Conservation (phyloP, 148 eudicot genomes). For the Nyssa sinensis region DNA sequence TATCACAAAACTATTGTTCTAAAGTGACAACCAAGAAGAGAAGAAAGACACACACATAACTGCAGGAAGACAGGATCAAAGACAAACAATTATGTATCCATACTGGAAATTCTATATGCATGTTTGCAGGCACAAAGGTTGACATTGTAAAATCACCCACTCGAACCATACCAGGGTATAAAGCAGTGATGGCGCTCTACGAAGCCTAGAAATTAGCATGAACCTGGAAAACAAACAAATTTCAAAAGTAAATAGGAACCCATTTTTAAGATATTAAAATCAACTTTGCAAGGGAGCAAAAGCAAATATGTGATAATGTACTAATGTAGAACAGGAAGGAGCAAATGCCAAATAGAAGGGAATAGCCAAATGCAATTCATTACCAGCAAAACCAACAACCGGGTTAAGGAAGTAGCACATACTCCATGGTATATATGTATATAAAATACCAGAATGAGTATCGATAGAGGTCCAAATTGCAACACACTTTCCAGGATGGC, state of each 20-base stretch:
- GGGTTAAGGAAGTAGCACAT: not conserved
- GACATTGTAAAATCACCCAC: not conserved
- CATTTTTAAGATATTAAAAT: not conserved
- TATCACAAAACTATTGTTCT: too few relatives aligned
- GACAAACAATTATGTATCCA: not conserved
- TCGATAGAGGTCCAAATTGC: not conserved
- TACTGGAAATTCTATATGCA: not conserved
- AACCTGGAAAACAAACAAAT: conserved; percentile 44
- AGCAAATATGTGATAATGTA: not conserved
- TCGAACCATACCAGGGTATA: conserved; percentile 74
- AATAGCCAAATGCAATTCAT: not conserved
- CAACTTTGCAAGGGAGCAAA: not conserved
- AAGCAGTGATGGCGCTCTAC: conserved; percentile 70
- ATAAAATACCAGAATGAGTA: not conserved
- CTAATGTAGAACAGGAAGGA: not conserved
- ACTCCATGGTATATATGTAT: not conserved
- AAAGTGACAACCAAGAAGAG: not conserved
- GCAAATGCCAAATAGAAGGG: not conserved
- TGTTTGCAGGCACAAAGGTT: not conserved
- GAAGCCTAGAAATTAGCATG: conserved; percentile 72
- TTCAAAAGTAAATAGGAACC: not conserved
- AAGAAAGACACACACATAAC: not conserved
- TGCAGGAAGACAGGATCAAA: not conserved
- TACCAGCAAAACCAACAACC: not conserved
- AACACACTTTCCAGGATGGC: not conserved